Base-by-base conservation (phyloP, 306 rosid genomes). In the Corylus heterophylla region DNA sequence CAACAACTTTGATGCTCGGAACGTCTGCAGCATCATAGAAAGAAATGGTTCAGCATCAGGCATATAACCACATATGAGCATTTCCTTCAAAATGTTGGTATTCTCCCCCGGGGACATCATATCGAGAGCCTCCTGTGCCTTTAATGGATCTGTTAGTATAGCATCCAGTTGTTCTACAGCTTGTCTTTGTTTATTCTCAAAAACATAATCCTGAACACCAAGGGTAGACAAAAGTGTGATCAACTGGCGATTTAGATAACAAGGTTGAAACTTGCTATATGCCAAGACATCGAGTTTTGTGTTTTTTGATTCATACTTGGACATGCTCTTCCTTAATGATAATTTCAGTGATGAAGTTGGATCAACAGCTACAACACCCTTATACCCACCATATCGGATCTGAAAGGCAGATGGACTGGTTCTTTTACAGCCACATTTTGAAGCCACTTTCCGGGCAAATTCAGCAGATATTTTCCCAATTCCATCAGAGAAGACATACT, bases 321-420 rank as follows among this genome's bases (percentile, higher is more conserved):
- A 74, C 98, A 94, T 94, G 81, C 98, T 94, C 45, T 54, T 54
- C 88, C 98, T 89, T 74, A 94, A 71, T 16, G 97, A 94, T 52
- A 94, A 80, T 79, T 94, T 94, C 12, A 20, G 68, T 3, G 54
- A 20, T 10, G 98, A 94, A 59, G 83, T 82, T 50, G 93, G 98
- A 81, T 94, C 97, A 52, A 92, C 87, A 35, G 97, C 94, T 75
- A 94, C 97, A 78, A 92, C 97, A 68, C 98, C 98, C 84, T 94
- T 94, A 78, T 85, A 92, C 31, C 98, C 98, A 18, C 89, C 96
- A 76, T 92, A 92, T 49, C 98, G 91, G 80, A 94, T 92, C 84
- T 94, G 98, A 87, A 92, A 94, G 62, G 97, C 92, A 8, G 97
- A 94, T 10, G 98, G 97, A 49, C 74, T 54, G 47, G 12, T 56